These are phyloP conservation scores for Dictyostelium discoideum DNA, from an alignment of 78 protist genomes.

Conservation along the genomic window DNA sequence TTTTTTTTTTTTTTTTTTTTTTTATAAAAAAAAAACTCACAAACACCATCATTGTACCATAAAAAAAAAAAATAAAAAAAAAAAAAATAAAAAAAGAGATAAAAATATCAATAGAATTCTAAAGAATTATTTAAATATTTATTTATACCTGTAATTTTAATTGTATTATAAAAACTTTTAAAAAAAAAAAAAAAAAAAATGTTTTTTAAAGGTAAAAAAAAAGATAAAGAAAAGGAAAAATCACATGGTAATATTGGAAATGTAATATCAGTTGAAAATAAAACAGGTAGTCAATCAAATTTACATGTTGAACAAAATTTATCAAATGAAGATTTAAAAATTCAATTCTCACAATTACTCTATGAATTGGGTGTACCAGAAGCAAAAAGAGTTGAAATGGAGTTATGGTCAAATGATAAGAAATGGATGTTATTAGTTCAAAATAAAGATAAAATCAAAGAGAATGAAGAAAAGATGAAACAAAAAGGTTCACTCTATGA, in stretches of 20 bases:
- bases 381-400: conserved; percentile 47
- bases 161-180: not conserved
- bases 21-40: too few species aligned
- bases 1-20: too few species aligned
- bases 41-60: not conserved
- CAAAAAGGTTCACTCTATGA: conserved; percentile 75
- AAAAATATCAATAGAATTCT: too few species aligned
- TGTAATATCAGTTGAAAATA: not conserved
- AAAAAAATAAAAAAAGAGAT: not conserved
- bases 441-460: conserved; percentile 70
- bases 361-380: conserved; percentile 77
- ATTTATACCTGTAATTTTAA: not conserved
- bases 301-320: not conserved
- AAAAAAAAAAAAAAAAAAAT: not conserved
- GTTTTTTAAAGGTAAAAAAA: conserved; percentile 43
- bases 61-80: not conserved
- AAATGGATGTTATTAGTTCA: conserved; percentile 50
- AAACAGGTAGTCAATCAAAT: not conserved
- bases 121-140: not conserved
- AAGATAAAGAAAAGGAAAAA: conserved; percentile 26
- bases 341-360: conserved; percentile 29
- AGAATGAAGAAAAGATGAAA: conserved; percentile 54
- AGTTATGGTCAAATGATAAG: conserved; percentile 51
- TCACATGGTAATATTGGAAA: not conserved
- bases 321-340: conserved; percentile 33